Evolutionary conservation across 495 filamentous ascomycete species (phyloP).

Genomic region (Thermochaetoides thermophila): DNA sequence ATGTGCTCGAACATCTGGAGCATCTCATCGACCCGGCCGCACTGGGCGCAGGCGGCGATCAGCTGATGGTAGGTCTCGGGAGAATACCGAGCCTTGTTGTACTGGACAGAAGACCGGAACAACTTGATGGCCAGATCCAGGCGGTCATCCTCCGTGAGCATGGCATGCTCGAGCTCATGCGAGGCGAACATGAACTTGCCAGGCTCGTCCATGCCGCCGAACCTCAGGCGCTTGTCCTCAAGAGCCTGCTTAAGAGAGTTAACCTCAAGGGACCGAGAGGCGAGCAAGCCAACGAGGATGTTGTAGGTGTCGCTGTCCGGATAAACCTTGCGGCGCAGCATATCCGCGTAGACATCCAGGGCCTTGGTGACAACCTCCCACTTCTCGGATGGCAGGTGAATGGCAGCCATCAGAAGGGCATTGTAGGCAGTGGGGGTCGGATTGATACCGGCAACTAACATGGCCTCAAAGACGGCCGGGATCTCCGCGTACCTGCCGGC

Average conservation of each 20-base stretch:
- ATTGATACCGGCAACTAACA: constrained; percentile 61
- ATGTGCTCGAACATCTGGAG: constrained; percentile 77
- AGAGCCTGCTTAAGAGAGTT: constrained; percentile 50
- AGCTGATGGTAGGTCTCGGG: constrained; percentile 64
- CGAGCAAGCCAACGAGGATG: constrained; percentile 67
- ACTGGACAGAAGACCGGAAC: constrained; percentile 55
- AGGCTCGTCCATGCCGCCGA: constrained; percentile 71
- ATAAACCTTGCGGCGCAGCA: constrained; percentile 71
- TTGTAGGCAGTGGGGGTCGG: constrained; percentile 82
- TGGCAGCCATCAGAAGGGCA: constrained; percentile 67
- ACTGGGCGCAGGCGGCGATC: constrained; percentile 70
- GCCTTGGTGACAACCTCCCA: constrained; percentile 76
- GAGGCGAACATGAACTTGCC: constrained; percentile 86
- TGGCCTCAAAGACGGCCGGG: constrained; percentile 72
- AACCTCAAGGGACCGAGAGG: constrained; percentile 61
- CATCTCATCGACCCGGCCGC: constrained; percentile 72
- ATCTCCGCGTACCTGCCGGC: constrained; percentile 65
- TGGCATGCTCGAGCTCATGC: constrained; percentile 65
- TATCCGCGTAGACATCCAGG: constrained; percentile 87
- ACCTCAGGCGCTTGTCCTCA: constrained; percentile 62
- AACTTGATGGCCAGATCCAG: constrained; percentile 69
- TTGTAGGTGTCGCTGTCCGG: constrained; percentile 79
- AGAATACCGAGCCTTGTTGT: constrained; percentile 42
- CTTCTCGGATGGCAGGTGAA: constrained; percentile 54
- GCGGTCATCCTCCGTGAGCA: constrained; percentile 73